A percentile compares a stretch with the other conserved stretches of the same genome.
phyloP scores from a whole-genome alignment of 192 early-diverging fungal species.

The Irineochytrium annulatum region DNA sequence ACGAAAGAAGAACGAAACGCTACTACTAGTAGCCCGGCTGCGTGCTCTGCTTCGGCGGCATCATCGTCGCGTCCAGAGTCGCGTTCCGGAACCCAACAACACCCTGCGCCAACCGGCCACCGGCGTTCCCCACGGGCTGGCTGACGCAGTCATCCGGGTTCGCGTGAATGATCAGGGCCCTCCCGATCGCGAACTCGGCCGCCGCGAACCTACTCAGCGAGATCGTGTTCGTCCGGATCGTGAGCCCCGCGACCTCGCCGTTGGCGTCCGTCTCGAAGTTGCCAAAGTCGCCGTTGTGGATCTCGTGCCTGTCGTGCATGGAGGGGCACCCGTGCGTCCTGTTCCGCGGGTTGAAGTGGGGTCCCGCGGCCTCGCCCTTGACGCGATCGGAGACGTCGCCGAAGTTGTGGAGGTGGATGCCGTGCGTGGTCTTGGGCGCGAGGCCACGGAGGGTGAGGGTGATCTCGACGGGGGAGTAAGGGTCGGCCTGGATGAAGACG shows the following conservation, averaged over 20 bases:
- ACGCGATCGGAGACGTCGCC: constrained; percentile 14
- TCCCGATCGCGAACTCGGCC: constrained; percentile 8
- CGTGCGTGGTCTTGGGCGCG: neutral
- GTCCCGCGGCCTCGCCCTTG: constrained; percentile 8
- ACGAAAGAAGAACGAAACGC: too few species aligned
- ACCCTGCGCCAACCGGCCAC: constrained; percentile 22
- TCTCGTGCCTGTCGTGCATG: neutral
- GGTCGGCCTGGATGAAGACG: neutral
- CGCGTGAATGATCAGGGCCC: constrained; percentile 26
- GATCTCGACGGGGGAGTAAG: neutral
- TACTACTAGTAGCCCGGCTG: too few species aligned
- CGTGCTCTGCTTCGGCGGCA: too few species aligned
- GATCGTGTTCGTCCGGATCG: neutral
- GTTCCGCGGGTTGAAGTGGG: constrained; percentile 33
- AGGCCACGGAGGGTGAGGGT: constrained; percentile 6
- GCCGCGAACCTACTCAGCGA: neutral
- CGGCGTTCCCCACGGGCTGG: constrained; percentile 26
- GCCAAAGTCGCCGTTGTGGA: constrained; percentile 32
- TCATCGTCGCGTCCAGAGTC: neutral
- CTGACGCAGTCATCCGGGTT: constrained; percentile 26
- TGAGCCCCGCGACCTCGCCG: constrained; percentile 2
- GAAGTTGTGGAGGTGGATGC: neutral
- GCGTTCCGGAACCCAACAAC: constrained; percentile 16
- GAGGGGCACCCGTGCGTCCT: constrained; percentile 16
- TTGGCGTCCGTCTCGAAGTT: constrained; percentile 10